A percentile compares a stretch with the other conserved stretches of the same genome.
Evolutionary conservation across 2,329 filamentous ascomycete genomes (phyloP).

Genomic region (Akanthomyces lecanii): DNA sequence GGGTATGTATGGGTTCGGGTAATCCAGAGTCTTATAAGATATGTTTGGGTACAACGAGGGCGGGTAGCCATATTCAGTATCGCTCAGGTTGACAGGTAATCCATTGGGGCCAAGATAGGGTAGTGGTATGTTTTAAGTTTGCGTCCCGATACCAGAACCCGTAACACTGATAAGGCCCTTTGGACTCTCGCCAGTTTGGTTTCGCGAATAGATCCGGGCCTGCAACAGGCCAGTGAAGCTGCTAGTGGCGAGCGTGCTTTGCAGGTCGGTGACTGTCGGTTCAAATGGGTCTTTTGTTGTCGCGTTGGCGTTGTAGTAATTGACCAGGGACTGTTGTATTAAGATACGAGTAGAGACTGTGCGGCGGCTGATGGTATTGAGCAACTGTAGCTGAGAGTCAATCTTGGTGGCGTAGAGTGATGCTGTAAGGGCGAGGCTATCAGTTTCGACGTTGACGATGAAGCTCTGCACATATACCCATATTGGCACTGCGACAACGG

Average conservation of each 20-base stretch:
- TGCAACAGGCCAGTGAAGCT: constrained; percentile 61
- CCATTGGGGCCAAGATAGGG: constrained; percentile 60
- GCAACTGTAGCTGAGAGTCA: constrained; percentile 70
- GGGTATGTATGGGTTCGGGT: constrained; percentile 37
- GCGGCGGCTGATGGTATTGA: constrained; percentile 69
- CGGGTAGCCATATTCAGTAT: constrained; percentile 64
- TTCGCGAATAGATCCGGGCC: constrained; percentile 66
- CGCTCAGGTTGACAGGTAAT: constrained; percentile 54
- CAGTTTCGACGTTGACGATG: constrained; percentile 48
- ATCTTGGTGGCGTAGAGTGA: constrained; percentile 83
- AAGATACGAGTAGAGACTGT: constrained; percentile 66
- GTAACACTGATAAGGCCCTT: constrained; percentile 63
- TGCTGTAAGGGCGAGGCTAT: constrained; percentile 70
- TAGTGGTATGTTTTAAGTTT: constrained; percentile 47
- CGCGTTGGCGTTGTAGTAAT: constrained; percentile 54
- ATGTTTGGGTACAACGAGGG: constrained; percentile 73
- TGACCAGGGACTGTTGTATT: constrained; percentile 49
- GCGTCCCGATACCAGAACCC: constrained; percentile 33
- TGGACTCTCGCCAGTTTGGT: constrained; percentile 50
- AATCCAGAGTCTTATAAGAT: constrained; percentile 52
- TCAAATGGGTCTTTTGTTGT: constrained; percentile 55
- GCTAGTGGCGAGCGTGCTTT: constrained; percentile 63
- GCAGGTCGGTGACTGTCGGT: constrained; percentile 58
- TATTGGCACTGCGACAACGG: constrained; percentile 75
- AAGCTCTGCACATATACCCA: constrained; percentile 56